Percentiles rank a stretch among this genome's conserved stretches.
These are phyloP conservation scores for Trichoderma sp. DNA, from an alignment of 2,329 filamentous ascomycete species.

Conservation along the genomic window DNA sequence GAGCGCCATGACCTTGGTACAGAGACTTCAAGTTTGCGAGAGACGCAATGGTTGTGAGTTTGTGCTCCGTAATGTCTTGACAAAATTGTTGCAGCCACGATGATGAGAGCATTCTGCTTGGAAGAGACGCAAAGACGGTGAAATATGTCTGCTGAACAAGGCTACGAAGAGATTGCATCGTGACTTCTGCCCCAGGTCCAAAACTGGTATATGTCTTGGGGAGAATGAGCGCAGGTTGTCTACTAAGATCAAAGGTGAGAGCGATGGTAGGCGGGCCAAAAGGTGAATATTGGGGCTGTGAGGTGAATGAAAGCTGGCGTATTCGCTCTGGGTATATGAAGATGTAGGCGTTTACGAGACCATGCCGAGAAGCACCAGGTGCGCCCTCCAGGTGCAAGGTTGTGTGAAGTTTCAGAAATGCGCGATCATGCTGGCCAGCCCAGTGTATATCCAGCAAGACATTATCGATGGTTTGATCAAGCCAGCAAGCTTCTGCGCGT, in stretches of 20 bases:
- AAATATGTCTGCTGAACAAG: conserved; percentile 1
- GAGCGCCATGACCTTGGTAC: conserved; percentile 5
- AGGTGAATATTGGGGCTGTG: neutral
- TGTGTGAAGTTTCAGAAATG: conserved; percentile 13
- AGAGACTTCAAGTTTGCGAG: neutral
- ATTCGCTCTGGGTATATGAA: conserved; percentile 11
- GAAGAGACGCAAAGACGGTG: conserved; percentile 2
- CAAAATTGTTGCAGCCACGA: neutral
- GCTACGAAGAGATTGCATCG: conserved; percentile 6
- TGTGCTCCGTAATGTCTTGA: conserved; percentile 1
- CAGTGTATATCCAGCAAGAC: conserved; percentile 7
- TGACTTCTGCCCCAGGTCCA: neutral
- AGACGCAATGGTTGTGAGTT: neutral
- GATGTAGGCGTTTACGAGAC: conserved; percentile 2
- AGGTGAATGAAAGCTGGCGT: conserved; percentile 6
- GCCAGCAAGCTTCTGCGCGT: neutral
- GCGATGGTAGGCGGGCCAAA: neutral
- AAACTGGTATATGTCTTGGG: neutral
- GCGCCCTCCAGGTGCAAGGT: neutral
- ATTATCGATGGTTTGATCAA: neutral
- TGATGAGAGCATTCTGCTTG: conserved; percentile 1
- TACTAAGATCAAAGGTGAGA: conserved; percentile 5
- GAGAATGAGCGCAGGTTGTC: conserved; percentile 1
- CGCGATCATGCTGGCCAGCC: neutral
- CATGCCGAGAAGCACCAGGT: neutral